Conservation (phyloP, 2,329 filamentous ascomycete genomes). For the Aspergillus uvarum region DNA sequence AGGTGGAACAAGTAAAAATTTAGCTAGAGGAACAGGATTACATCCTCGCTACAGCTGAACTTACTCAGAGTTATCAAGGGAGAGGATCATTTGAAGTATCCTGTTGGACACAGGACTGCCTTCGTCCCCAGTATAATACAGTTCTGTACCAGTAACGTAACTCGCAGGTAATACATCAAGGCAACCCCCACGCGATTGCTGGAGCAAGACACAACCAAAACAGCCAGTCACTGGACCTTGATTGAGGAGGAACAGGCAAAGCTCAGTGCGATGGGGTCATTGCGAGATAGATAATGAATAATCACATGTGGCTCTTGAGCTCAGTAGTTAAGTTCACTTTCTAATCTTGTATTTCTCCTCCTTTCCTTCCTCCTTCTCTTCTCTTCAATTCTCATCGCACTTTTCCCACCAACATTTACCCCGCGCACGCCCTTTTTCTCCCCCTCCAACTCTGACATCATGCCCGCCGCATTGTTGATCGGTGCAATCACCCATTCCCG, state of each 20-base stretch:
- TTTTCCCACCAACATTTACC: not conserved
- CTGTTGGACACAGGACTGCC: too few relatives aligned
- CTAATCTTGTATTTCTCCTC: not conserved
- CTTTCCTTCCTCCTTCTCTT: not conserved
- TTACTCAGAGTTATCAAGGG: too few relatives aligned
- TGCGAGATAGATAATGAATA: not conserved
- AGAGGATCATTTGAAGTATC: too few relatives aligned
- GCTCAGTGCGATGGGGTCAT: not conserved
- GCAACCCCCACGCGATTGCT: not conserved
- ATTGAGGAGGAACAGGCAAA: not conserved
- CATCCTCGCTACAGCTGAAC: too few relatives aligned
- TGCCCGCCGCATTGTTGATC: slow-evolving; percentile 46
- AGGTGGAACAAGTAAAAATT: too few relatives aligned
- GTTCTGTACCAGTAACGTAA: not conserved
- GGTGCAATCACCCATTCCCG: slow-evolving; percentile 45
- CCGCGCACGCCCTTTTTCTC: not conserved
- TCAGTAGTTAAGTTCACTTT: not conserved
- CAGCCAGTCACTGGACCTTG: not conserved
- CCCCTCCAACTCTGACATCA: slow-evolving; percentile 25
- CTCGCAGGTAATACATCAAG: not conserved
- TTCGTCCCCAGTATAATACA: not conserved
- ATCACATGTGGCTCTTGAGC: not conserved
- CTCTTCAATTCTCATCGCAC: not conserved
- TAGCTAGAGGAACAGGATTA: too few relatives aligned
- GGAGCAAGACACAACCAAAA: not conserved